phyloP scores from a whole-genome alignment of 2,329 filamentous ascomycete genomes.

The Phialophora verrucosa region DNA sequence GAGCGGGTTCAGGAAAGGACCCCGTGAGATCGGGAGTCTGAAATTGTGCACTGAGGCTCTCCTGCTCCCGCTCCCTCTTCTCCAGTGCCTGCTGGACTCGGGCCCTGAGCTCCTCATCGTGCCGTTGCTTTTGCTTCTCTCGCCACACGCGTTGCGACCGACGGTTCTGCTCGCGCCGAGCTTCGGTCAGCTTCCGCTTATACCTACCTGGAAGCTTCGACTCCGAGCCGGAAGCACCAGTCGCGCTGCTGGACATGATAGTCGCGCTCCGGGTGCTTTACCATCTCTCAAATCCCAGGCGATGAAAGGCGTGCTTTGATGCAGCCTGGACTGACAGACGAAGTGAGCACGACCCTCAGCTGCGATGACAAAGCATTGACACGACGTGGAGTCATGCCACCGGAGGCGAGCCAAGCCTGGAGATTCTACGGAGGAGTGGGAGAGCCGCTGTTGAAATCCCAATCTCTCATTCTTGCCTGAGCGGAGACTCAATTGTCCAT shows the following conservation, averaged over 20 bases:
- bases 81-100: conserved; percentile 26
- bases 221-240: not conserved
- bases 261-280: not conserved
- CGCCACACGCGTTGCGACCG: conserved; percentile 33
- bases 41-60: not conserved
- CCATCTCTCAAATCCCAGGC: not conserved
- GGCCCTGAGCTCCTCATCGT: conserved; percentile 26
- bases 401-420: no score
- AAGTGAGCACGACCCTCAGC: not conserved
- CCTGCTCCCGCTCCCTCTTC: not conserved
- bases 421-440: no score
- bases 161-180: conserved; percentile 35
- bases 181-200: conserved; percentile 42
- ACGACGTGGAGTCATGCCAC: no score
- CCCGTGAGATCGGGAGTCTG: not conserved
- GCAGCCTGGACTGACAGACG: not conserved
- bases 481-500: not conserved
- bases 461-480: no score
- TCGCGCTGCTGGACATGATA: not conserved
- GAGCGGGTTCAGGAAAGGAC: not conserved
- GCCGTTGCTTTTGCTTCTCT: conserved; percentile 31
- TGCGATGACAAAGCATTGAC: no score
- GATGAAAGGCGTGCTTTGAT: not conserved
- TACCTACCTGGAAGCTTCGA: conserved; percentile 23
- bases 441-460: no score